A percentile compares a stretch with the other conserved stretches of the same genome.
phyloP scores from a whole-genome alignment of 495 filamentous ascomycete species.

The Massariosphaeria phaeospora region DNA sequence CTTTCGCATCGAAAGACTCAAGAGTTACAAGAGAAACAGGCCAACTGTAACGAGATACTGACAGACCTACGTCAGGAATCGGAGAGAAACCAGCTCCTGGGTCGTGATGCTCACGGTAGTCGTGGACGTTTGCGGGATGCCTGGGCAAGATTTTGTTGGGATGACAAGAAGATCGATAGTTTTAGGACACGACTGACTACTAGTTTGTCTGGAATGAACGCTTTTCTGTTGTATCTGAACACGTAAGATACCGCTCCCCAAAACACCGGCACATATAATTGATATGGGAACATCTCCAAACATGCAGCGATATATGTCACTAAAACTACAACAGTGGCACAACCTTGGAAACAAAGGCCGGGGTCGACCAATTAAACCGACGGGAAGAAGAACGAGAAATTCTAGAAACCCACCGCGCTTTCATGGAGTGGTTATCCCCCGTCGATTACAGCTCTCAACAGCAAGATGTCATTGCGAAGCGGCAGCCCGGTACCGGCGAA shows the following conservation, averaged over 20 bases:
- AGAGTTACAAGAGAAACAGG: neutral
- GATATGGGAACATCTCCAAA: too few species aligned
- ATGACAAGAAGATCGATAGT: conserved; percentile 1
- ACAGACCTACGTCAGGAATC: neutral
- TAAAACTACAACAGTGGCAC: neutral
- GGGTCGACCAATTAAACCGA: neutral
- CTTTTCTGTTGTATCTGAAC: neutral
- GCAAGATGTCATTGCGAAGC: neutral
- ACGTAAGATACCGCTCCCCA: too few species aligned
- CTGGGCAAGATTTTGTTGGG: neutral
- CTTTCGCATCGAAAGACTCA: neutral
- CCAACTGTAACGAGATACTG: neutral
- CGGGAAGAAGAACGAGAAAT: neutral
- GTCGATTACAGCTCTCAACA: conserved; percentile 7
- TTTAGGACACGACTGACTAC: neutral
- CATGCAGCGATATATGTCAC: too few species aligned
- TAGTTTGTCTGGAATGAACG: neutral
- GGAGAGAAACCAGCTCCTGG: neutral
- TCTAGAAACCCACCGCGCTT: conserved; percentile 26
- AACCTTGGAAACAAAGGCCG: neutral
- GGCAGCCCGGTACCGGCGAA: conserved; percentile 38
- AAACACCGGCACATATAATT: too few species aligned
- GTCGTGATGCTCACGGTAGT: neutral
- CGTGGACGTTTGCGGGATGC: neutral
- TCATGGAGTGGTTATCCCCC: conserved; percentile 1